phyloP scores from a whole-genome alignment of 176 grass and related monocot genomes.

The Chloris gayana region DNA sequence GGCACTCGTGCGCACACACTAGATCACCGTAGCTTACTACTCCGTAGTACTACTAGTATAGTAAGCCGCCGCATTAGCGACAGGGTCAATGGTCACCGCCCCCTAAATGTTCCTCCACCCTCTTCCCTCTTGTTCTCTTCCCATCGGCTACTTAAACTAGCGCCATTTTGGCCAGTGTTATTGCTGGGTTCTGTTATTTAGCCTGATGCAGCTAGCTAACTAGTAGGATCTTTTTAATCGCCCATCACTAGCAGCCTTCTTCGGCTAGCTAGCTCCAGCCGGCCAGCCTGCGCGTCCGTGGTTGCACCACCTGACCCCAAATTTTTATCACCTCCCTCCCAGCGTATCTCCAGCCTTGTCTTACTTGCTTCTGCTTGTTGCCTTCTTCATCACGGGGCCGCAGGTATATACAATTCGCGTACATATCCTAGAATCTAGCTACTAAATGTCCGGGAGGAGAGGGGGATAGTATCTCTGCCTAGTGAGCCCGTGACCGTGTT shows the following conservation, averaged over 20 bases:
- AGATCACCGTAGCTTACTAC: too few relatives aligned
- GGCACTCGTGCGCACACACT: not conserved
- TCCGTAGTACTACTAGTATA: too few relatives aligned
- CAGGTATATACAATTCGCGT: too few relatives aligned
- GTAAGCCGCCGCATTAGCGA: slow-evolving; percentile 34
- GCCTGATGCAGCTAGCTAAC: too few relatives aligned
- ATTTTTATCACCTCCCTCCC: not conserved
- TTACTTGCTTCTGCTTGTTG: not conserved
- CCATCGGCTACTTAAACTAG: too few relatives aligned
- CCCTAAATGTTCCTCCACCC: slow-evolving; percentile 52
- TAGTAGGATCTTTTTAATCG: not conserved
- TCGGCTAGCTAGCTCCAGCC: not conserved
- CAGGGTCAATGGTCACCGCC: slow-evolving; percentile 51
- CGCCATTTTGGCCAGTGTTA: too few relatives aligned
- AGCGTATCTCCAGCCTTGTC: not conserved
- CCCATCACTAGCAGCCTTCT: not conserved
- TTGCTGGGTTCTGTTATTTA: too few relatives aligned
- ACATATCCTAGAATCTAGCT: not conserved
- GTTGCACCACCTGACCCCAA: too few relatives aligned
- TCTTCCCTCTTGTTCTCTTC: slow-evolving; percentile 28
- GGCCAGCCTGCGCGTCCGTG: too few relatives aligned
- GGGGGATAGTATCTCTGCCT: not conserved
- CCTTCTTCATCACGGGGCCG: too few relatives aligned
- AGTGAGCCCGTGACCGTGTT: not conserved
- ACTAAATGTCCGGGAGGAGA: not conserved